Conservation (phyloP, 257 asterid species). For the Solanum tarijense region DNA sequence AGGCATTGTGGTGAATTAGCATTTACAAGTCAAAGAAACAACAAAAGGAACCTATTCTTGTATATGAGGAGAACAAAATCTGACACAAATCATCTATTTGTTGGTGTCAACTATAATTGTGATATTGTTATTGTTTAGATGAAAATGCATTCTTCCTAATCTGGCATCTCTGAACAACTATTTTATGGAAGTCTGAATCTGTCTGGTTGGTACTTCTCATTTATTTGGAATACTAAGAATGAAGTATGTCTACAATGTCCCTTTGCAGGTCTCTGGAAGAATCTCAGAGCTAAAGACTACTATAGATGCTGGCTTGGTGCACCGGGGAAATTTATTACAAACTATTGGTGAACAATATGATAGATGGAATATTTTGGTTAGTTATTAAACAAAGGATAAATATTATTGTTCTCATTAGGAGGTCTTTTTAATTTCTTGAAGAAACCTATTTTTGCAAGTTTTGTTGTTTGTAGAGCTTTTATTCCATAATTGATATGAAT, state of each 20-base stretch:
- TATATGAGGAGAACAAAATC: background rate
- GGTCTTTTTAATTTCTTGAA: background rate
- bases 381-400: conserved; percentile 5
- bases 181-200: background rate
- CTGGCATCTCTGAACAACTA: background rate
- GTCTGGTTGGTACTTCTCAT: background rate
- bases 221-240: background rate
- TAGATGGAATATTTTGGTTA: conserved; percentile 84
- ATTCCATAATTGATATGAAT: background rate
- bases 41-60: background rate
- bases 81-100: background rate
- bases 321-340: conserved; percentile 73
- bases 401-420: background rate
- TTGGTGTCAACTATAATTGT: background rate
- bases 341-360: conserved; percentile 71
- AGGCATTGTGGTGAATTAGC: background rate
- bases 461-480: background rate
- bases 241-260: background rate
- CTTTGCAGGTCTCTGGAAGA: conserved; percentile 72
- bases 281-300: conserved; percentile 84
- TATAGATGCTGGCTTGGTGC: conserved; percentile 85
- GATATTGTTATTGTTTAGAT: background rate
- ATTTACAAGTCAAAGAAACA: background rate
- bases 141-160: background rate
- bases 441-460: background rate